Conservation (phyloP, 352 stramenopile species). For the Peronospora tabacina region DNA sequence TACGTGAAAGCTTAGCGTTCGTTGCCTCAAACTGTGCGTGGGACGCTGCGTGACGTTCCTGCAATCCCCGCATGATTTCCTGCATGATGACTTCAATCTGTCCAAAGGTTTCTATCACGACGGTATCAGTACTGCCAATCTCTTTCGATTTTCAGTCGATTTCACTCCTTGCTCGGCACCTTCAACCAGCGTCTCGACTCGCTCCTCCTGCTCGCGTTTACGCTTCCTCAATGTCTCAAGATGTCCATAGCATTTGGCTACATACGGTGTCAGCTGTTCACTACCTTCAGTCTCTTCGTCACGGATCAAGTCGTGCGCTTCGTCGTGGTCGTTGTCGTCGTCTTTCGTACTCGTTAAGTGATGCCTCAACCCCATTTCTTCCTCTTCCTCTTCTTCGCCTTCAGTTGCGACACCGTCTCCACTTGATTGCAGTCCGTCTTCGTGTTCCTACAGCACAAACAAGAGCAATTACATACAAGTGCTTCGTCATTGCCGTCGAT, state of each 20-base stretch:
- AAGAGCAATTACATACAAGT: background rate
- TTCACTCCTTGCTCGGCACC: slow-evolving; percentile 14
- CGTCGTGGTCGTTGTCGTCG: slow-evolving; percentile 4
- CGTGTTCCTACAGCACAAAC: slow-evolving; percentile 15
- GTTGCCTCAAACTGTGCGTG: slow-evolving; percentile 30
- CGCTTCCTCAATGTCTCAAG: slow-evolving; percentile 38
- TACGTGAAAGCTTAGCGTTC: slow-evolving; percentile 23
- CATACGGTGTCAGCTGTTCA: slow-evolving; percentile 34
- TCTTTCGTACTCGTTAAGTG: slow-evolving; percentile 5
- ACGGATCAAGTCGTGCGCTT: background rate
- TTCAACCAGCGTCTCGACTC: slow-evolving; percentile 45
- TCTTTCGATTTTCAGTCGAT: background rate
- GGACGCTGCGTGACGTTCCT: slow-evolving; percentile 31
- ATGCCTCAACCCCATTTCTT: slow-evolving; percentile 7
- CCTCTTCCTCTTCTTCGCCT: slow-evolving; percentile 30
- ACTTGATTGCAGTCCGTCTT: slow-evolving; percentile 19
- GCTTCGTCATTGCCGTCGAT: background rate
- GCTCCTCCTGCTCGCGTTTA: slow-evolving; percentile 49
- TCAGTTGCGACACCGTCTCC: slow-evolving; percentile 28
- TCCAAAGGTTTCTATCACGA: slow-evolving; percentile 29
- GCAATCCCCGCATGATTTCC: slow-evolving; percentile 30
- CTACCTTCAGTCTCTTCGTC: slow-evolving; percentile 5
- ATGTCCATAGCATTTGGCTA: slow-evolving; percentile 36
- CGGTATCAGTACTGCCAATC: background rate
- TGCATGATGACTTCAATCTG: slow-evolving; percentile 41